Base-by-base conservation (phyloP, 2,329 filamentous ascomycete species). In the Stylonectria norvegica region DNA sequence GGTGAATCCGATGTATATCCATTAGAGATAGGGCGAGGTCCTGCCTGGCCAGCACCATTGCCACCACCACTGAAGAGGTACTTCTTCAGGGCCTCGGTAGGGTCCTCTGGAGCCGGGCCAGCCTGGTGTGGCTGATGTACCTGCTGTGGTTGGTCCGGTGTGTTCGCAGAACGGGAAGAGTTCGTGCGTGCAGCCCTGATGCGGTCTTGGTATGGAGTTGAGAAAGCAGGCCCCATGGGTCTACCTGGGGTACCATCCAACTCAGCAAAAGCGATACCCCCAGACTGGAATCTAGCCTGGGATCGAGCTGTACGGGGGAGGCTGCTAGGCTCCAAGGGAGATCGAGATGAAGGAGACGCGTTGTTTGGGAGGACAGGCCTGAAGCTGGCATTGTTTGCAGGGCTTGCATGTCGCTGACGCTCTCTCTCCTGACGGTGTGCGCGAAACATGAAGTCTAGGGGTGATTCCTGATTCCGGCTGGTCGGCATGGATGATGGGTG, bases 361-460 rank as follows among this genome's bases (percentile, higher is more conserved):
- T 73, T 69, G 8, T 66, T 63, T 6, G 65, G 56, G 20, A 62
- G 56, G 15, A 52, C 50, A 52, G 67, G 42, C 55, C 66, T 51
- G 53, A 73, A 48, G 38, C 71, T 71, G 36, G 69, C 63, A 12
- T 72, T 70, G 50, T 74, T 80, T 15, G 72, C 63, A 12, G 73
- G 70, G 50, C 75, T 80, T 15, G 72, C 71, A 43, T 75, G 73
- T 18, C 72, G 71, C 32, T 74, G 75, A 44, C 75, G 73, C 38
- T 82, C 81, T 58, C 81, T 85, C 63, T 93, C 86, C 45, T 86
- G 84, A 35, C 86, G 79, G 53, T 95, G 86, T 22, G 89, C 89
- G 46, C 85, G 84, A 71, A 97, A 97, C 60, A 97, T 84, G 48
- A 95, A 77, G 56, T 97, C 90, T 4, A 97, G 72, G 1, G 90